Evolutionary conservation across 2,329 filamentous ascomycete species (phyloP), one percentile per base, ranked within the genome.

Genomic region (Fusarium burgessii): DNA sequence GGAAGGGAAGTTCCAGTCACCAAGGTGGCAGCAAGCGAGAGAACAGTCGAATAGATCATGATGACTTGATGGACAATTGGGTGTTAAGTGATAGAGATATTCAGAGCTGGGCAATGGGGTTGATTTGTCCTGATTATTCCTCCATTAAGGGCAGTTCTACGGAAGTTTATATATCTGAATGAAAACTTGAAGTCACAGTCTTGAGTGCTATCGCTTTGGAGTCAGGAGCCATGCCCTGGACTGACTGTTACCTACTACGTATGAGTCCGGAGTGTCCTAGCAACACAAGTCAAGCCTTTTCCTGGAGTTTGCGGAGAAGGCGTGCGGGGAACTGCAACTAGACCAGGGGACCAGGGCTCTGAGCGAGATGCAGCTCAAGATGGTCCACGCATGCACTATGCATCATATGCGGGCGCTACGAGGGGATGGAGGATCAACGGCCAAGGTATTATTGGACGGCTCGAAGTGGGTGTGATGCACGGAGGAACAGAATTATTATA

Each of bases 1-100:
- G 51, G 58, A 23, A 56, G 55, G 12, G 58, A 65, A 23, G 60
- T 52, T 40, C 25, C 60, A n/a, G 54, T 18, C 10, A 11, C 17
- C 9, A 38, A 18, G 36, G 36, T 12, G 17, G 17, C 36, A 11
- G 36, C 17, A 10, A 38, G 17, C 18, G 36, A 10, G 10, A 38
- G 36, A 38, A 38, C 15, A n/a, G 36, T 18, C 3, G 36, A 38
- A 38, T 38, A 38, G 6, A 38, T n/a, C 36, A 38, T 38, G 17
- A 18, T 38, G 35, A 38, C 11, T 35, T 35, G 33, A 35, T 14
- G 33, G 10, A 13, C 2, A 11, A 32, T 36, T 36, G 3, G 9
- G 15, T 18, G 7, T 23, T 23, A 36, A 36, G 15, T n/a, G 35
- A 36, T 36, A 15, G 15, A 36, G 35, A 32, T 12, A 32, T 10